Conservation (phyloP, 1,284 basidiomycete species). For the Pseudozyma sp. region DNA sequence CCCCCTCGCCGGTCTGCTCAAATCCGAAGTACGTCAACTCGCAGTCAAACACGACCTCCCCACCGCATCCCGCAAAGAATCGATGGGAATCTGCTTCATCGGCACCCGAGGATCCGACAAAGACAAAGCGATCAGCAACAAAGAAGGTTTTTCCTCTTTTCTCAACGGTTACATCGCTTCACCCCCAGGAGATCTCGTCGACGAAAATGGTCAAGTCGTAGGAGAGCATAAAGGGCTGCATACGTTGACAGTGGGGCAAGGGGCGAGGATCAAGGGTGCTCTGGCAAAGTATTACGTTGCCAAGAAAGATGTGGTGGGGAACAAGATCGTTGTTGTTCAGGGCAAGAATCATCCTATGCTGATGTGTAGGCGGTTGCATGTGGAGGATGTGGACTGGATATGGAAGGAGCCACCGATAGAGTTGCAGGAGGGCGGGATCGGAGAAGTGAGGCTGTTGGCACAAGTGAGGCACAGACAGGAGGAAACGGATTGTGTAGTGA, state of each 20-base stretch:
- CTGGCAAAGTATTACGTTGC: conserved; percentile 80
- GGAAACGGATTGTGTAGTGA: conserved; percentile 73
- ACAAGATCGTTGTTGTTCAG: conserved; percentile 81
- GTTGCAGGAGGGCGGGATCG: conserved; percentile 70
- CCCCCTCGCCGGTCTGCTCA: conserved; percentile 56
- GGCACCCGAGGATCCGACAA: conserved; percentile 73
- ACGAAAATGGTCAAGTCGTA: conserved; percentile 73
- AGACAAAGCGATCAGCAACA: conserved; percentile 18
- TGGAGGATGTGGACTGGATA: conserved; percentile 42
- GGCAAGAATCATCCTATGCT: conserved; percentile 79
- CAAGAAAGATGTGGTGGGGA: conserved; percentile 76
- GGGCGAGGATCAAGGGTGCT: conserved; percentile 78
- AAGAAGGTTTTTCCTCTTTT: conserved; percentile 33
- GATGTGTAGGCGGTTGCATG: conserved; percentile 68
- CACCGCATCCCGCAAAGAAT: conserved; percentile 84
- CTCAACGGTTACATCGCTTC: conserved; percentile 78
- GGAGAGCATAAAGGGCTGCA: conserved; percentile 83
- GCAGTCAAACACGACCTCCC: conserved; percentile 78
- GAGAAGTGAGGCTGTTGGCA: conserved; percentile 76
- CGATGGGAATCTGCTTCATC: conserved; percentile 97
- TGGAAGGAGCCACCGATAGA: conserved; percentile 28
- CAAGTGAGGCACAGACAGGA: conserved; percentile 81
- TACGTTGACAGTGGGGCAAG: conserved; percentile 88
- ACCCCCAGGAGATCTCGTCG: conserved; percentile 78
- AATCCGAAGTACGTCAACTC: conserved; percentile 79